Evolutionary conservation across 2,329 filamentous ascomycete genomes (phyloP), one percentile per base, ranked within the genome.

Genomic region (Monosporascus cannonballus): DNA sequence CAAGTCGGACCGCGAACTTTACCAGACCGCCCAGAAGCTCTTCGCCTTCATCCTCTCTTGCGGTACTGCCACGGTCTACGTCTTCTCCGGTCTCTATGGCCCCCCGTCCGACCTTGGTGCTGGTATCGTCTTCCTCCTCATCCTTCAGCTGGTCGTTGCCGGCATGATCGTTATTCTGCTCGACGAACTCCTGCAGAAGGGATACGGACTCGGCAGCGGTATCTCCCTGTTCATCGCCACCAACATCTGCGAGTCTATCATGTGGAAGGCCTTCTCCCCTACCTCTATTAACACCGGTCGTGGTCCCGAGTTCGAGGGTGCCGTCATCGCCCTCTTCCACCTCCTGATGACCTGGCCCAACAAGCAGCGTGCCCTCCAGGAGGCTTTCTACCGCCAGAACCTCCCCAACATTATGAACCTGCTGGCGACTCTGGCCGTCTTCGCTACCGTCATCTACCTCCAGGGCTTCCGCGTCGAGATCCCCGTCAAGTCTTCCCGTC

Each of bases 171-270:
- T 99, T 75, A 97, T 99, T 73, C 89, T 99, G 55, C 89, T 99
- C 54, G 94, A 99, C 68, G 94, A 99, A 83, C 87, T 99, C 56
- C 87, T 99, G 66, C 95, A 99, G 79, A 99, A 99, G 85, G 94
- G 94, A 63, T 99, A 99, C 69, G 94, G 94, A 75, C 87, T 99
- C 60, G 94, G 94, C 75, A 96, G 90, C 70, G 94, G 94, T 77
- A 99, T 99, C 73, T 97, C 93, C 47, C 89, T 99, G 60, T 99
- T 99, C 83, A 99, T 99, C 71, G 94, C 94, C 63, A 99, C 94
- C 79, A 97, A 97, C 84, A 97, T 99, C 69, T 99, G 94, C 89
- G 94, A 99, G 81, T 96, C 93, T 53, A 99, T 99, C 74, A 89
- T 99, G 78, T 99, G 94, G 94, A 96, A 96, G 83, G 94, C 95